A percentile compares a stretch with the other conserved stretches of the same genome.
Conservation (phyloP, 768 basidiomycete genomes). For the Panellus pusillus region DNA sequence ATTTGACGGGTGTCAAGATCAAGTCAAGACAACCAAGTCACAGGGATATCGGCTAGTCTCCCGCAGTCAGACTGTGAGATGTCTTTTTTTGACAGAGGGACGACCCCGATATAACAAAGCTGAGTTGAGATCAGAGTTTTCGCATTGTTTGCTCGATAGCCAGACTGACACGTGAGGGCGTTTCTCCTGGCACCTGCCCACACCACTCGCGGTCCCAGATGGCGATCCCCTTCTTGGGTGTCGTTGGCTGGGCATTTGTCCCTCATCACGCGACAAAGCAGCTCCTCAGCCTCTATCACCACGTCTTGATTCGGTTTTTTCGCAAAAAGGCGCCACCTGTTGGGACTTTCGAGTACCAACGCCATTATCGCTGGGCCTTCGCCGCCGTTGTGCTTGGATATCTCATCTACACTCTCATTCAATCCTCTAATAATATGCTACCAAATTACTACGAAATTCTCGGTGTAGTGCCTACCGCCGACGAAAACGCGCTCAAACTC, state of each 20-base stretch:
- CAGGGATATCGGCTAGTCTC: no score
- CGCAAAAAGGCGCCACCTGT: constrained; percentile 38
- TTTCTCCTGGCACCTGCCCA: no score
- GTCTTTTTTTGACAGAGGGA: no score
- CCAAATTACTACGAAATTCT: constrained; percentile 83
- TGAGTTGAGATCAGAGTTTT: no score
- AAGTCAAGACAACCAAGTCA: no score
- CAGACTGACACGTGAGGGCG: no score
- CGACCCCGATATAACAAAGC: no score
- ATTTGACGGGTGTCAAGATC: no score
- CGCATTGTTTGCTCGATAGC: no score
- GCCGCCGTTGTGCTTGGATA: constrained; percentile 64
- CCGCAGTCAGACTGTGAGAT: no score
- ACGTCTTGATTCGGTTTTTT: constrained; percentile 30
- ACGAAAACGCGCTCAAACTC: constrained; percentile 64
- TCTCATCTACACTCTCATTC: constrained; percentile 62
- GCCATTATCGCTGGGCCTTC: constrained; percentile 66
- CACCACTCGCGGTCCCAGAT: no score
- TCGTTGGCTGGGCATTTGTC: constrained; percentile 66
- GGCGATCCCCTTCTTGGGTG: constrained; percentile 30
- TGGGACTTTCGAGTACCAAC: constrained; percentile 45
- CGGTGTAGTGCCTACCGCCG: constrained; percentile 58
- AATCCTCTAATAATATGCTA: constrained; percentile 54
- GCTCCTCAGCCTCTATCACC: constrained; percentile 49
- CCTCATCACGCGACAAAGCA: constrained; percentile 61